phyloP scores from a whole-genome alignment of 495 filamentous ascomycete species.

The Talaromyces proteolyticus region DNA sequence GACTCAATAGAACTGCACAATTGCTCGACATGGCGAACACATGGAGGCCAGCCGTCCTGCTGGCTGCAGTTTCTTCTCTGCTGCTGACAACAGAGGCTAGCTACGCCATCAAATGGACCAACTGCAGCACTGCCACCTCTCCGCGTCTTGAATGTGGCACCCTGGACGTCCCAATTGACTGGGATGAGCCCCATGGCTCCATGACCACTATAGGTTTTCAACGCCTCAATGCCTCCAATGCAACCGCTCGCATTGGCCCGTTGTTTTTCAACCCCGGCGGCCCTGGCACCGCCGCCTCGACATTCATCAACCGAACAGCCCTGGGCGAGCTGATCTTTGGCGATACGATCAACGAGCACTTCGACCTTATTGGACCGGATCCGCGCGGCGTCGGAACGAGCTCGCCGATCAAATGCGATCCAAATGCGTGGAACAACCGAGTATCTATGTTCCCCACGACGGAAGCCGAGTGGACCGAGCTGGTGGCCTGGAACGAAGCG shows the following conservation, averaged over 20 bases:
- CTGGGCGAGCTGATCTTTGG: background rate
- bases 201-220: conserved; percentile 7
- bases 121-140: background rate
- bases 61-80: background rate
- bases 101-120: background rate
- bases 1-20: too few species aligned
- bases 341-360: conserved; percentile 12
- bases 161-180: conserved; percentile 7
- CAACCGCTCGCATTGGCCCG: conserved; percentile 20
- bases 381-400: conserved; percentile 36
- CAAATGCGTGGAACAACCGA: conserved; percentile 23
- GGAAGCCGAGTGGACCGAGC: background rate
- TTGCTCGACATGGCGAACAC: background rate
- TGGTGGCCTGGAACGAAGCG: conserved; percentile 11
- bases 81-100: background rate
- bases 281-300: conserved; percentile 19
- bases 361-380: conserved; percentile 40
- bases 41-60: background rate
- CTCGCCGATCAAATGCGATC: conserved; percentile 31
- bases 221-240: conserved; percentile 8
- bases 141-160: background rate
- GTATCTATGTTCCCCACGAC: conserved; percentile 3
- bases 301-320: background rate
- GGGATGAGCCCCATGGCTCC: conserved; percentile 4
- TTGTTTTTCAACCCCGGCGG: conserved; percentile 34